phyloP scores from a whole-genome alignment of 768 basidiomycete genomes.

The Pleurotus pulmonarius region DNA sequence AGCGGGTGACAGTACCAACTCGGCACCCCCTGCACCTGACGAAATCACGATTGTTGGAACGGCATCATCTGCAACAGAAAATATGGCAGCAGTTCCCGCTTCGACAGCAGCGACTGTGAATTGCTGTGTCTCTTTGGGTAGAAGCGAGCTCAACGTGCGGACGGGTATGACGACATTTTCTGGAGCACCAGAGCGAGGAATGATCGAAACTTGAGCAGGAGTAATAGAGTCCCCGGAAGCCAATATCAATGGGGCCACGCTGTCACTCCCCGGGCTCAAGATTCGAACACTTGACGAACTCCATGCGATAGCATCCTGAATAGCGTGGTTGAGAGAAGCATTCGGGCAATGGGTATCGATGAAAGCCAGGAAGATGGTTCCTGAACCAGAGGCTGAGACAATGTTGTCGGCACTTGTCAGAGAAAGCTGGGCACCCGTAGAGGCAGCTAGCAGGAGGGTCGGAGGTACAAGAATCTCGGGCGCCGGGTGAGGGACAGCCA shows the following conservation, averaged over 20 bases:
- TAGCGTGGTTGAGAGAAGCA: neutral
- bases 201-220: constrained; percentile 1
- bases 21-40: neutral
- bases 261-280: neutral
- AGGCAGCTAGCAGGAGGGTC: constrained; percentile 26
- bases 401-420: constrained; percentile 18
- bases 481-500: constrained; percentile 26
- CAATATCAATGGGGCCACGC: neutral
- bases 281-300: neutral
- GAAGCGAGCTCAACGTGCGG: constrained; percentile 6
- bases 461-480: constrained; percentile 16
- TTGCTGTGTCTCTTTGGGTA: constrained; percentile 8
- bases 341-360: constrained; percentile 10
- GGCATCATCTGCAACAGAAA: neutral
- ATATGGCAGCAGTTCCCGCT: neutral
- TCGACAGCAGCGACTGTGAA: constrained; percentile 17
- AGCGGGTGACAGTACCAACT: neutral
- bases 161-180: neutral
- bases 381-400: constrained; percentile 24
- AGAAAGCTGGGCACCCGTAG: constrained; percentile 22
- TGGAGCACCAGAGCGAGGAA: constrained; percentile 10
- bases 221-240: neutral
- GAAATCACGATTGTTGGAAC: neutral
- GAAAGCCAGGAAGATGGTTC: constrained; percentile 21
- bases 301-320: neutral